Conservation (phyloP, 169 alveolate species). For the Ichthyophthirius multifiliis region DNA sequence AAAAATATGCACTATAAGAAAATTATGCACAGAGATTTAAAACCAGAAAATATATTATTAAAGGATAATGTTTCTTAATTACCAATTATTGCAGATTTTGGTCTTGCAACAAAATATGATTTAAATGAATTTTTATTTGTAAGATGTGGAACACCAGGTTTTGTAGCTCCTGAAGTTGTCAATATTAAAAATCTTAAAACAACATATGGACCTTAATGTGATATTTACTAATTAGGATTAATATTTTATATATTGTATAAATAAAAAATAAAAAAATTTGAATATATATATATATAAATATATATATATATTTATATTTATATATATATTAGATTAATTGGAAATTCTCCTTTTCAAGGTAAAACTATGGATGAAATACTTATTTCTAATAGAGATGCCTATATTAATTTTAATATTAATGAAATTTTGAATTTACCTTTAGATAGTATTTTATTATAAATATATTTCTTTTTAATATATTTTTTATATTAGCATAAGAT, state of each 20-base stretch:
- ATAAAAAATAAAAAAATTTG: too few relatives aligned
- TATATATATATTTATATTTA: too few relatives aligned
- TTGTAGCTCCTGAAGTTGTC: slow-evolving; percentile 47
- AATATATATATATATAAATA: too few relatives aligned
- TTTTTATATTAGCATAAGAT: too few relatives aligned
- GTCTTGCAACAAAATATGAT: slow-evolving; percentile 19
- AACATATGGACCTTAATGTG: slow-evolving; percentile 26
- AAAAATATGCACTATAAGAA: slow-evolving; percentile 17
- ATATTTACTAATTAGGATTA: slow-evolving; percentile 33
- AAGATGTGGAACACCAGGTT: slow-evolving; percentile 49
- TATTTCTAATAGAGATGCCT: slow-evolving; percentile 15
- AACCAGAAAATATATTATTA: slow-evolving; percentile 31
- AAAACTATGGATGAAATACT: slow-evolving; percentile 14
- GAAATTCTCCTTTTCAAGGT: slow-evolving; percentile 28
- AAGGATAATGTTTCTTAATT: background rate
- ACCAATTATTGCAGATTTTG: slow-evolving; percentile 30
- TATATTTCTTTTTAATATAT: too few relatives aligned
- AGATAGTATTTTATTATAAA: too few relatives aligned
- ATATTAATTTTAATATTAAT: slow-evolving; percentile 8
- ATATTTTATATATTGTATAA: slow-evolving; percentile 5
- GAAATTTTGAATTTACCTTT: background rate
- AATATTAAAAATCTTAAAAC: background rate
- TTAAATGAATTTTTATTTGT: background rate
- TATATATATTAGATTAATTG: too few relatives aligned
- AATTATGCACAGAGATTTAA: slow-evolving; percentile 37